Base-by-base conservation (phyloP, 257 asterid genomes). In the Paraleonurus japonicus region DNA sequence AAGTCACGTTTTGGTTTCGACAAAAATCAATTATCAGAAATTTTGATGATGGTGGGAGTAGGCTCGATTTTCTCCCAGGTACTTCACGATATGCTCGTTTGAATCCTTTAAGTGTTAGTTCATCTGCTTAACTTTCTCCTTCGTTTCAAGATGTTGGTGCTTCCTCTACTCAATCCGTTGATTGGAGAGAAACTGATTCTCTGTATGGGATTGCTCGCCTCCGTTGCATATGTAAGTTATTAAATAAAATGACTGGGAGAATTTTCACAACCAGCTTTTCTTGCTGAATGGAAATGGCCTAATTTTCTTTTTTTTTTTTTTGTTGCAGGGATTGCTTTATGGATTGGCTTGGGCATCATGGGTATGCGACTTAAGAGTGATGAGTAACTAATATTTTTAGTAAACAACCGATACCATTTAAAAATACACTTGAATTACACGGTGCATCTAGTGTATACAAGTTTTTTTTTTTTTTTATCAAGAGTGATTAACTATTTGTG, bases 271-370 rank as follows among this genome's bases (percentile, higher is more conserved):
- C 45, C 32, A 19, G 23, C 15, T 23, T 26, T 65, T 71, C 58
- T 61, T 50, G 3, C 51, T 41, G 39, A 47, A 48, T 69, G 64
- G 43, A 35, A 55, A 57, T 57, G 48, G 37, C 69, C 78, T 77
- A 43, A 23, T 71, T 67, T 35, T 60, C 4, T 71, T 50, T 68
- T 32, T n/a, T n/a, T n/a, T n/a, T n/a, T n/a, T n/a, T n/a, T n/a
- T n/a, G n/a, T n/a, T 54, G 68, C 89, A 92, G 98, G 98, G 96
- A 74, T 69, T 90, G 75, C 83, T 90, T n/a, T 89, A 87, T 67
- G 98, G 98, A 64, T 82, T 89, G 84, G 98, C 98, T 23, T 93
- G 97, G 98, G 96, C 98, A 50, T 80, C 98, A 19, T 93, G 97
- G 98, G 98, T 92, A 82, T 13, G 81, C 43, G 43, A 54, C 69